Evolutionary conservation across 2,329 filamentous ascomycete genomes (phyloP).

Genomic region (Talaromyces marneffei): DNA sequence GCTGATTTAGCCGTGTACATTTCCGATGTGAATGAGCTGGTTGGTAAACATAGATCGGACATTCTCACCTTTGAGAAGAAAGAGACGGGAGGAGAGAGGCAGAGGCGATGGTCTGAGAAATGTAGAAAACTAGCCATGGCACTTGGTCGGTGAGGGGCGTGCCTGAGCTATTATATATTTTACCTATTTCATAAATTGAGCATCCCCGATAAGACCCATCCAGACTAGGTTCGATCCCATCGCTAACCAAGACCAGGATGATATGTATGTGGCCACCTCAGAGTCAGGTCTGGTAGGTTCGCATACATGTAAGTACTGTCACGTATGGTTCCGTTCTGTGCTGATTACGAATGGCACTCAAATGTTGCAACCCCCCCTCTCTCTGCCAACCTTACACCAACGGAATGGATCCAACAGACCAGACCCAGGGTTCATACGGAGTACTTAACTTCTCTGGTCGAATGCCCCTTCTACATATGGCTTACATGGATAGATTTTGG

Average conservation of each 20-base stretch:
- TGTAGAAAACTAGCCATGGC: not conserved
- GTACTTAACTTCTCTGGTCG: not conserved
- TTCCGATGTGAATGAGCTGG: not conserved
- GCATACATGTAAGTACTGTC: not conserved
- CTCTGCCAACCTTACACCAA: not conserved
- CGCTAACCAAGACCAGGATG: not conserved
- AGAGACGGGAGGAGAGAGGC: not conserved
- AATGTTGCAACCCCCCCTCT: not conserved
- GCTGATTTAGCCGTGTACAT: not conserved
- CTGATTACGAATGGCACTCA: not conserved
- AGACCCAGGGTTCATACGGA: not conserved
- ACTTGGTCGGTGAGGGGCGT: not conserved
- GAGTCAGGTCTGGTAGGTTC: not conserved
- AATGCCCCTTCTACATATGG: not conserved
- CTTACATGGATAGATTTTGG: not conserved
- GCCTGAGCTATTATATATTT: conserved; percentile 4
- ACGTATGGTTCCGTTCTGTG: not conserved
- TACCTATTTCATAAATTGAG: not conserved
- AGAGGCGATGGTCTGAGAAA: not conserved
- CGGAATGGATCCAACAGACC: not conserved
- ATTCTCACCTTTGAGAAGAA: not conserved
- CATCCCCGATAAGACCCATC: conserved; percentile 2
- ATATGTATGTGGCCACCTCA: not conserved
- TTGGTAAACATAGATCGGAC: not conserved
- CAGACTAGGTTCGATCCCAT: not conserved